Percentiles rank a stretch among this genome's conserved stretches.
Conservation (phyloP, 2,329 filamentous ascomycete species). For the Anthostomella pinea region DNA sequence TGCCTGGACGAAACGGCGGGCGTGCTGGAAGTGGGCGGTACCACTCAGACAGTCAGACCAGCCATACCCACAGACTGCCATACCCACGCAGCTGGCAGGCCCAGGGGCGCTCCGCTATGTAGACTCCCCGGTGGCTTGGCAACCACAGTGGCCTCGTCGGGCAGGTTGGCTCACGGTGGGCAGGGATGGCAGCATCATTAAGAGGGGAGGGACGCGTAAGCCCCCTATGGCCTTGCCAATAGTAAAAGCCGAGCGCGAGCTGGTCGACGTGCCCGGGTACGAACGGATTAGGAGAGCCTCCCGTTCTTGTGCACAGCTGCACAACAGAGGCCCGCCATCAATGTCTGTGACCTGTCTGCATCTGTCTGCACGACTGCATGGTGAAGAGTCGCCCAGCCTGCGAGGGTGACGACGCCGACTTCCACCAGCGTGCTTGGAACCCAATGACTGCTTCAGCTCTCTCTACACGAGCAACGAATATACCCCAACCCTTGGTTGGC, state of each 20-base stretch:
- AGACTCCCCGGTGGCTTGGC: conserved; percentile 20
- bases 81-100: too few relatives aligned
- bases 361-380: background rate
- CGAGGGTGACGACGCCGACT: conserved; percentile 14
- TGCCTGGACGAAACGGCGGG: conserved; percentile 10
- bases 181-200: conserved; percentile 24
- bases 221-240: conserved; percentile 8
- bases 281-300: background rate
- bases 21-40: conserved; percentile 10
- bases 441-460: conserved; percentile 10
- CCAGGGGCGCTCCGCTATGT: conserved; percentile 1
- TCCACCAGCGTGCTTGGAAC: conserved; percentile 7
- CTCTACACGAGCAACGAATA: background rate
- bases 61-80: too few relatives aligned
- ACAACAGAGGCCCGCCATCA: background rate
- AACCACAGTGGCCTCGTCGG: conserved; percentile 12
- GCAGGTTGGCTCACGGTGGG: conserved; percentile 18
- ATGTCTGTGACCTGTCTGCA: background rate
- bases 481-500: too few relatives aligned
- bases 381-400: background rate
- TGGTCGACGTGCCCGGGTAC: background rate
- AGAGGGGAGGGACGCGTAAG: conserved; percentile 37
- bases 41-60: too few relatives aligned
- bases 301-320: conserved; percentile 1
- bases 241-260: conserved; percentile 2